Base-by-base conservation (phyloP, 495 filamentous ascomycete genomes). In the Podospora sp. region DNA sequence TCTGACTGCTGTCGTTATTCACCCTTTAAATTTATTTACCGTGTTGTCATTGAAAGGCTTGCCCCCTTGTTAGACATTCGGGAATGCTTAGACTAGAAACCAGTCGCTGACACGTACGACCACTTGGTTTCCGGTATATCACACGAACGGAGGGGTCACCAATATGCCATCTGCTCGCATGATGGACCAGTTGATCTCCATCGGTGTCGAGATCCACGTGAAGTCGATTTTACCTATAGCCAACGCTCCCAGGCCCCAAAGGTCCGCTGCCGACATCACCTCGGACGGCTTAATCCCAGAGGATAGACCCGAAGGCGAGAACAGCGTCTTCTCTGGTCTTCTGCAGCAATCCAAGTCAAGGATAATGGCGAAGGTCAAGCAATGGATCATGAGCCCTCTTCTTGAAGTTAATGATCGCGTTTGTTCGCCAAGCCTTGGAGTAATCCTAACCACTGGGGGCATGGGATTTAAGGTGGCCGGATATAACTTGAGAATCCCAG, bases 61-160 rank as follows among this genome's bases (percentile, higher is more conserved):
- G n/a, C n/a, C n/a, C n/a, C n/a, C n/a, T n/a, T n/a, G n/a, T n/a
- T n/a, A n/a, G n/a, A n/a, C n/a, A n/a, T n/a, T n/a, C n/a, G n/a
- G n/a, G n/a, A n/a, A n/a, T n/a, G n/a, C n/a, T n/a, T n/a, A n/a
- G n/a, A n/a, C n/a, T n/a, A n/a, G n/a, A n/a, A n/a, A n/a, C n/a
- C n/a, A n/a, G n/a, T n/a, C n/a, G n/a, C n/a, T n/a, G n/a, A n/a
- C n/a, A n/a, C n/a, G n/a, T n/a, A n/a, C n/a, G n/a, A n/a, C n/a
- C n/a, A n/a, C n/a, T 33, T 92, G 90, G 90, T 91, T 92, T 69
- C 87, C 88, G 0, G 88, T 89, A 33, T 81, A 82, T n/a, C 90
- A 92, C 73, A 83, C 78, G 9, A 90, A 90, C 68, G 76, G 91
- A 18, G 69, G 67, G 63, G 81, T 91, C 18, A 85, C 90, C 55